These are phyloP conservation scores for Kurtzmaniella cleridarum DNA, from an alignment of 805 yeast genomes.

Conservation along the genomic window DNA sequence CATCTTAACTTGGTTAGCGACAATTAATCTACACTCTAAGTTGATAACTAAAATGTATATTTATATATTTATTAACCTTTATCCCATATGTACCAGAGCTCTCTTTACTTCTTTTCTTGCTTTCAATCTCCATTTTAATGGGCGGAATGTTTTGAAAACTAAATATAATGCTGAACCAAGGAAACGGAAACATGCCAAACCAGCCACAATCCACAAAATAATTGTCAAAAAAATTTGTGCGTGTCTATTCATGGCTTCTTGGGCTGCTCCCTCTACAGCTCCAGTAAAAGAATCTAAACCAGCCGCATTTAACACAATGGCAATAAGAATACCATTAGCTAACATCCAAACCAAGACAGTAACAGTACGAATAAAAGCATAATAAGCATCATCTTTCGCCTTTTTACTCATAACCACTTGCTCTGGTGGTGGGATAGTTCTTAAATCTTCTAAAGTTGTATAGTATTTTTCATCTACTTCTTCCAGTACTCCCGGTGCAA, in stretches of 20 bases:
- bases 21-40: not conserved
- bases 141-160: slow-evolving; percentile 30
- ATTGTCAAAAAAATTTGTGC: slow-evolving; percentile 72
- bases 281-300: slow-evolving; percentile 51
- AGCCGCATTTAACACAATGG: slow-evolving; percentile 79
- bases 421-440: slow-evolving; percentile 33
- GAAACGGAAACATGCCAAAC: slow-evolving; percentile 78
- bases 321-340: slow-evolving; percentile 76
- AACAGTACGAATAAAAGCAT: slow-evolving; percentile 83
- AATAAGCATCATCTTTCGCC: slow-evolving; percentile 62
- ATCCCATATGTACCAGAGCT: not conserved
- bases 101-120: slow-evolving; percentile 10
- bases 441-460: slow-evolving; percentile 56
- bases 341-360: slow-evolving; percentile 89
- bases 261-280: slow-evolving; percentile 20
- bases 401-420: slow-evolving; percentile 12
- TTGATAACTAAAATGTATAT: not conserved
- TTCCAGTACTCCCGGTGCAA: slow-evolving; percentile 61
- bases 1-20: too few relatives aligned
- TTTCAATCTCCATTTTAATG: slow-evolving; percentile 35
- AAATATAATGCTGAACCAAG: slow-evolving; percentile 67
- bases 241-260: slow-evolving; percentile 33
- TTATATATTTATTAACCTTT: not conserved
- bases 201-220: slow-evolving; percentile 89
- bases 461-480: slow-evolving; percentile 76